These are phyloP conservation scores for Penicillium soppii DNA, from an alignment of 495 filamentous ascomycete species.

Conservation along the genomic window DNA sequence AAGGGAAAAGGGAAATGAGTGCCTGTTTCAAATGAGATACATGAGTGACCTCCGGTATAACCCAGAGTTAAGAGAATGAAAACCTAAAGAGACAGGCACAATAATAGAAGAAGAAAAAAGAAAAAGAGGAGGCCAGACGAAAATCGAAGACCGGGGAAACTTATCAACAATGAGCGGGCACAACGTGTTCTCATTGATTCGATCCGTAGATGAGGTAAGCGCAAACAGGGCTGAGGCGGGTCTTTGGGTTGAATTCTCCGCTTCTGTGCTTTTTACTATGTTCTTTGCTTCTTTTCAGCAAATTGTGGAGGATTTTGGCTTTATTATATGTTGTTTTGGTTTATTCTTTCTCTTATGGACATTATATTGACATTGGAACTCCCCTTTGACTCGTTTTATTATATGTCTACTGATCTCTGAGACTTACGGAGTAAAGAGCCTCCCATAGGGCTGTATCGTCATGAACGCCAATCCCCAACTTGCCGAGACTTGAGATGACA, in stretches of 20 bases:
- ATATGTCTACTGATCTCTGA: neutral
- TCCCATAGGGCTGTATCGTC: neutral
- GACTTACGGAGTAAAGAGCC: neutral
- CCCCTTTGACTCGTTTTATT: no score
- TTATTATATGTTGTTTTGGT: neutral
- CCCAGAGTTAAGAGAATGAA: slow-evolving; percentile 5
- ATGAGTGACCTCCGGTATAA: slow-evolving; percentile 14
- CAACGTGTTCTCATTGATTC: slow-evolving; percentile 42
- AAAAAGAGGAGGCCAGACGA: neutral
- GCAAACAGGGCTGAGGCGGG: slow-evolving; percentile 25
- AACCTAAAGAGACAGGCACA: neutral
- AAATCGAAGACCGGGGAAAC: slow-evolving; percentile 16
- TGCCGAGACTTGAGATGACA: slow-evolving; percentile 14
- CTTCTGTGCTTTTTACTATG: neutral
- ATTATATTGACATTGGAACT: no score
- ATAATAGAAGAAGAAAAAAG: neutral
- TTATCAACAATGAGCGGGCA: slow-evolving; percentile 9
- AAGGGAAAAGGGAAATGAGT: slow-evolving; percentile 16
- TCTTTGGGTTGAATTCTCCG: slow-evolving; percentile 4
- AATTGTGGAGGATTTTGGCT: no score
- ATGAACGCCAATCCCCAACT: neutral
- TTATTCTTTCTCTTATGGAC: neutral
- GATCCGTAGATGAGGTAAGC: slow-evolving; percentile 21
- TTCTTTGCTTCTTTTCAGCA: neutral
- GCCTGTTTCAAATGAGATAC: slow-evolving; percentile 13